Evolutionary conservation across 2,329 filamentous ascomycete species (phyloP), one percentile per base, ranked within the genome.

Genomic region (Aspergillus sp.): DNA sequence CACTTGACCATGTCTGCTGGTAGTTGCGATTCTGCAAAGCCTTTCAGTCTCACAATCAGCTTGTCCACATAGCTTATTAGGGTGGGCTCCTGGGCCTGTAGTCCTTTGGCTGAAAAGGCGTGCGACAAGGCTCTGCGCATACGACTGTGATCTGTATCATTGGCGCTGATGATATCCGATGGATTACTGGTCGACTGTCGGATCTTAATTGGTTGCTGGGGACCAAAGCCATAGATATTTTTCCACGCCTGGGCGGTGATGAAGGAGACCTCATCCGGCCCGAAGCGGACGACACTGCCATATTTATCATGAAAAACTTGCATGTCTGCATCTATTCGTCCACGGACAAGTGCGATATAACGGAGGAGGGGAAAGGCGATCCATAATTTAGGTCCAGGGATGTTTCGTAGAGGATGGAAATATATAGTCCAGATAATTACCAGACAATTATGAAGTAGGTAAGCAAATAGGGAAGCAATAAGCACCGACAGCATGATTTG

Each of bases 61-160:
- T 56, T 46, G 12, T 66, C 57, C 3, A 66, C 47, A 47, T 65
- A 66, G 2, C 12, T 19, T 12, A 56, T 53, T 4, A 72, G 52
- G 2, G 67, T 41, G 1, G 54, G 52, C 45, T 67, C 68, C 46
- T 69, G 70, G 8, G 63, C 60, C 8, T 55, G 52, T 7, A 74
- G 47, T 1, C 66, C 65, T 41, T 63, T 63, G 36, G 70, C 66
- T 0, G 67, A 70, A 47, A 73, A 73, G 0, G 65, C 68, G 46
- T 65, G 63, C 4, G 58, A 45, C 6, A 73, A 47, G 2, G 59
- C 44, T 0, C 55, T 51, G 26, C 68, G 61, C 34, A 51, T 47
- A 3, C 58, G 57, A 7, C 45, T 39, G 39, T 65, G 62, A 8
- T 62, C 50, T n/a, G n/a, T 29, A 12, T 45, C 43, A 9, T 54